Percentiles rank a stretch among this genome's conserved stretches.
Conservation (phyloP, 2,329 filamentous ascomycete species). For the Curvularia sp. region DNA sequence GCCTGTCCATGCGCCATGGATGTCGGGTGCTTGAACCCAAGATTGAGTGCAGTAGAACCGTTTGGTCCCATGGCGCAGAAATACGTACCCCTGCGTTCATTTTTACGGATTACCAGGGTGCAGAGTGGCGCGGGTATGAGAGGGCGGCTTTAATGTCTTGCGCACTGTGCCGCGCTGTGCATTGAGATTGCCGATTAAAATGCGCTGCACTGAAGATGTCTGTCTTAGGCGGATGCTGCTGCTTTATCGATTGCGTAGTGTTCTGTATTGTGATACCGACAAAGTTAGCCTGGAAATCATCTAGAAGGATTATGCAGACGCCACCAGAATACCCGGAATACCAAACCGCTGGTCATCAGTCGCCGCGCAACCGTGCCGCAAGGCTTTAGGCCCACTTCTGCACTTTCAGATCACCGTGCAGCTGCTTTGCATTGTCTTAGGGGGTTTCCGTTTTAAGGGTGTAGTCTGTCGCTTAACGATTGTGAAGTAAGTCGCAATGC, state of each 20-base stretch:
- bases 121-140: constrained; percentile 1
- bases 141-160: constrained; percentile 3
- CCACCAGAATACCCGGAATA: neutral
- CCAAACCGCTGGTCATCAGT: neutral
- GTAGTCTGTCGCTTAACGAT: neutral
- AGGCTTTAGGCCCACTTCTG: neutral
- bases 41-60: neutral
- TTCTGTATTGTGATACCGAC: constrained; percentile 2
- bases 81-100: neutral
- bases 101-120: constrained; percentile 1
- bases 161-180: neutral
- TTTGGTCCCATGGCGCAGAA: neutral
- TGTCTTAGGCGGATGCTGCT: neutral
- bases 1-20: constrained; percentile 12
- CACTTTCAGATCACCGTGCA: neutral
- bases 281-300: neutral
- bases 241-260: constrained; percentile 4
- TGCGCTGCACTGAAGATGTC: neutral
- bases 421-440: constrained; percentile 9
- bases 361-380: neutral
- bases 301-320: neutral
- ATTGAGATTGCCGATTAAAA: neutral
- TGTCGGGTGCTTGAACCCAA: constrained; percentile 9
- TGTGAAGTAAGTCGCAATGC: constrained; percentile 6
- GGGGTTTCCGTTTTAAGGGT: constrained; percentile 2